Evolutionary conservation across 257 asterid species (phyloP), one percentile per base, ranked within the genome.

Genomic region (Thymus quinquecostatus): DNA sequence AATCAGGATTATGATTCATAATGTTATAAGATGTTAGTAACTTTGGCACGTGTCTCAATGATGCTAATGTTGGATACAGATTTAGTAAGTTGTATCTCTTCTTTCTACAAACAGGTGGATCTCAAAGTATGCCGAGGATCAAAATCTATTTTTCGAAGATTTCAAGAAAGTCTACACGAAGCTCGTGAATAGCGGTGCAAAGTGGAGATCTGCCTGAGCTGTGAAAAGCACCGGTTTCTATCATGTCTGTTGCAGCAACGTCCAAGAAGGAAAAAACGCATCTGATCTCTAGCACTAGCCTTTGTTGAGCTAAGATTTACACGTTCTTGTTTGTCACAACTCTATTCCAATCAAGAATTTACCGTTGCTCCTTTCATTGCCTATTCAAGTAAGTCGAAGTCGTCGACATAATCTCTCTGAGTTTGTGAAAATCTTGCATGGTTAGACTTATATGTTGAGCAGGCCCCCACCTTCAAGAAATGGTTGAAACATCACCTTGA

Each of bases 181-280:
- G 72, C 98, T 91, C 8, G 97, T 87, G 75, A 87, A 93, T 56
- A 77, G 78, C 28, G 97, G 98, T 54, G 96, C 92, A 68, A 85
- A 60, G 70, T 93, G 98, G 98, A 73, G 77, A 69, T 76, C 85
- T 7, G 64, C 10, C 14, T 82, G 81, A 80, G 69, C 55, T 70
- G 5, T 10, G 68, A 43, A 43, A 60, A 67, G 53, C 54, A 58
- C 53, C 40, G 64, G 77, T 36, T 48, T 51, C 38, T 30, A 56
- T 28, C 36, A 10, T 10, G 8, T 8, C 60, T 54, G 8, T 14
- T 45, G 68, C 34, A 59, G 43, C 57, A 33, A 40, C 43, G 33
- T n/a, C 32, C 10, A 12, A n/a, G 60, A 49, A 12, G 59, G 14
- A 14, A 21, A 8, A 9, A n/a, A 3, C 33, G 1, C 33, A 11